These are phyloP conservation scores for Fusarium sp. DNA, from an alignment of 2,329 filamentous ascomycete genomes.

Conservation along the genomic window DNA sequence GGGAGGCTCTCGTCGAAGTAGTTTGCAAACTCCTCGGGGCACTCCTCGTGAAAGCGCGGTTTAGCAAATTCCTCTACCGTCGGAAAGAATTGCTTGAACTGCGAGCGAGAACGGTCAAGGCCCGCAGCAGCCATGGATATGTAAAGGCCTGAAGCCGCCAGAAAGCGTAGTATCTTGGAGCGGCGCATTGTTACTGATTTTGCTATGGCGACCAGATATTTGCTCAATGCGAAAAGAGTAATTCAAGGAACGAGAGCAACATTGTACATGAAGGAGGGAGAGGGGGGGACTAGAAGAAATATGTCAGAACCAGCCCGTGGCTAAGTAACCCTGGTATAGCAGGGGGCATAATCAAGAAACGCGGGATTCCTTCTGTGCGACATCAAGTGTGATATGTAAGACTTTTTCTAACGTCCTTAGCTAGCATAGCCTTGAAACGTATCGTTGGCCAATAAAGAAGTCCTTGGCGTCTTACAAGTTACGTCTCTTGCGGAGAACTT, in stretches of 20 bases:
- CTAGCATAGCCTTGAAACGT: not conserved
- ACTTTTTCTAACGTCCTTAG: not conserved
- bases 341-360: too few species aligned
- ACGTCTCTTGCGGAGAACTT: not conserved
- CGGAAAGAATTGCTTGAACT: conserved; percentile 17
- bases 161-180: conserved; percentile 11
- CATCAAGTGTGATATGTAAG: not conserved
- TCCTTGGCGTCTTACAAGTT: not conserved
- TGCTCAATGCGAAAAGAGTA: not conserved
- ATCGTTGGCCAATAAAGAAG: conserved; percentile 7
- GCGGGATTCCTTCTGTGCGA: too few species aligned
- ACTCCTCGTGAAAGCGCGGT: conserved; percentile 1
- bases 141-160: conserved; percentile 8
- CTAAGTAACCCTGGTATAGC: too few species aligned
- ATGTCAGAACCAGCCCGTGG: too few species aligned
- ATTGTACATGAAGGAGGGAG: too few species aligned
- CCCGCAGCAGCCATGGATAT: conserved; percentile 3
- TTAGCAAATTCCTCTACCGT: conserved; percentile 8
- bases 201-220: not conserved
- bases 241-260: not conserved
- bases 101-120: conserved; percentile 11
- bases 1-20: conserved; percentile 21
- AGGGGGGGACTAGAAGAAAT: too few species aligned
- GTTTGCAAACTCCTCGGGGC: conserved; percentile 10
- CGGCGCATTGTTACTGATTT: conserved; percentile 7